Evolutionary conservation across 2,329 filamentous ascomycete species (phyloP).

Genomic region (Hymenoscyphus fructigenus): DNA sequence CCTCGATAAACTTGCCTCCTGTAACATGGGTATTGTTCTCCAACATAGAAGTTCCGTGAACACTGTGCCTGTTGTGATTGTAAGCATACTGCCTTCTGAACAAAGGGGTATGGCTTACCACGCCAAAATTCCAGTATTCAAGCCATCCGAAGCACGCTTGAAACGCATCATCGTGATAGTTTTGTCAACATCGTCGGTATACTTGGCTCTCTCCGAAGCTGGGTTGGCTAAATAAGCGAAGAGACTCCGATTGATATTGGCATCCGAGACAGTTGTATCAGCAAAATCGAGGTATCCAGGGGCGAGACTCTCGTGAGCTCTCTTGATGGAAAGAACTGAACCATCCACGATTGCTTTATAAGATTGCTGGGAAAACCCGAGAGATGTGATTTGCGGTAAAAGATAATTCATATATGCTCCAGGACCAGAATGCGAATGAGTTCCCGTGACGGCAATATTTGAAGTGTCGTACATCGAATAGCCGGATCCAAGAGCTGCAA

Average conservation of each 20-base stretch:
- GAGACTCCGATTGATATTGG: conserved; percentile 84
- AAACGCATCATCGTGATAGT: conserved; percentile 79
- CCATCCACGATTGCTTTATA: conserved; percentile 91
- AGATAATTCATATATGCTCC: conserved; percentile 94
- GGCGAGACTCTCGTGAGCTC: conserved; percentile 70
- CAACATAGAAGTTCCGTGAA: conserved; percentile 86
- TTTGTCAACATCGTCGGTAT: conserved; percentile 65
- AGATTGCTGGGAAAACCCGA: conserved; percentile 81
- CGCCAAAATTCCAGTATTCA: conserved; percentile 78
- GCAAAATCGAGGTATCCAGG: conserved; percentile 69
- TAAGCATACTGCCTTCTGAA: neutral
- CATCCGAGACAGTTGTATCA: conserved; percentile 66
- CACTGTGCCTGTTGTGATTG: conserved; percentile 42
- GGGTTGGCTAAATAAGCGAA: conserved; percentile 88
- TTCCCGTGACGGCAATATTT: conserved; percentile 87
- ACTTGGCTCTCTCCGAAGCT: conserved; percentile 67
- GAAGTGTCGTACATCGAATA: conserved; percentile 74
- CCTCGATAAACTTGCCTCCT: conserved; percentile 43
- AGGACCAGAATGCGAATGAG: conserved; percentile 87
- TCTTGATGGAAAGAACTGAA: conserved; percentile 73
- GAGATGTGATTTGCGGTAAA: conserved; percentile 82
- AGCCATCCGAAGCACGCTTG: conserved; percentile 67
- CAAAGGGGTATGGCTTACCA: conserved; percentile 56
- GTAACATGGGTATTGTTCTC: conserved; percentile 89
- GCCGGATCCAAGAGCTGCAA: conserved; percentile 65